Evolutionary conservation across 768 basidiomycete species (phyloP), one percentile per base, ranked within the genome.

Genomic region (Lepiota brunneoincarnata): DNA sequence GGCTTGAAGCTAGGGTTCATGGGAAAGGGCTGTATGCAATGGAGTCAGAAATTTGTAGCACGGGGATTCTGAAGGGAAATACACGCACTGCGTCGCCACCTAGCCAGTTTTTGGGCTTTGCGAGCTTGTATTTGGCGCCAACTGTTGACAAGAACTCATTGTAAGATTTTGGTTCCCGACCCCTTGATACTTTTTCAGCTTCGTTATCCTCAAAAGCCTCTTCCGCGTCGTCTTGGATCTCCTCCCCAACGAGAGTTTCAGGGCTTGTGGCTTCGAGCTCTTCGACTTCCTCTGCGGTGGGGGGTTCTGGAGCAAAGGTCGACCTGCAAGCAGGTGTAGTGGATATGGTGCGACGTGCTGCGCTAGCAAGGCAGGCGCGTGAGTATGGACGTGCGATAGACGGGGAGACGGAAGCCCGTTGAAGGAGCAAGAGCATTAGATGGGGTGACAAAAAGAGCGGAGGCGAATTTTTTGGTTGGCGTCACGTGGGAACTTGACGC

Each of bases 1-100:
- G 93, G 93, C 60, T 79, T 81, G 71, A 94, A 96, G 1, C 87
- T 83, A 4, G 83, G 83, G 63, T 96, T 95, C 69, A 90, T 74
- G 11, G 91, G 90, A 66, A 94, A 94, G 0, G 91, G 92, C 91
- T 94, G 54, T 15, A 50, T n/a, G 57, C 26, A 59, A 54, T 51
- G 51, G 17, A 54, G 44, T 58, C 21, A 45, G 52, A 45, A 51
- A 36, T 46, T 35, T 35, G 18, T 20, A n/a, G n/a, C 6, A 26
- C 39, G 44, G 24, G 58, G 26, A 43, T 54, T 41, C 28, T 54
- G 52, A n/a, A 24, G 39, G 20, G 21, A 62, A 64, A 67, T 59
- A 61, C 63, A 75, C 78, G 73, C 69, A 70, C 83, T 38, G 77
- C 74, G 59, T 74, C 68, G 28, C 69, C 73, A 57, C 82, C 80